Evolutionary conservation across 176 grass and related monocot genomes (phyloP), one percentile per base, ranked within the genome.

Genomic region (Saccharum spontaneum): DNA sequence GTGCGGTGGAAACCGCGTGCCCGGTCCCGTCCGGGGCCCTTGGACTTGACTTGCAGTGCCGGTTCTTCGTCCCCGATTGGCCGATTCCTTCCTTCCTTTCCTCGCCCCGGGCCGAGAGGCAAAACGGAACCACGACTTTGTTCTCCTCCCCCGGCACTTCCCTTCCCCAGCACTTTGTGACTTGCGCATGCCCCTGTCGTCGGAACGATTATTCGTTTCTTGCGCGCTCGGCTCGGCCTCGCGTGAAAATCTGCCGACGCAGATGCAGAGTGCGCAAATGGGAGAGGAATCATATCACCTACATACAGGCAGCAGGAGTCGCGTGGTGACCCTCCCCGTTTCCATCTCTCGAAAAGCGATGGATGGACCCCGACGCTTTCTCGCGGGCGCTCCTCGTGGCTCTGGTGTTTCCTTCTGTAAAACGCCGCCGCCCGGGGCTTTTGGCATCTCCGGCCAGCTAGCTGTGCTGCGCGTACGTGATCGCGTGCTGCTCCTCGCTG

Each of bases 131-230:
- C 14, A 15, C 15, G 44, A 9, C 52, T 60, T 38, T 38, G 16
- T 75, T 57, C 18, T 4, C 22, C 0, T 57, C 67, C 38, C 9
- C 39, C 10, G 5, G 4, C 2, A 18, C 4, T n/a, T n/a, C 16
- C 18, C 10, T 43, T 16, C 14, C 28, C 28, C 28, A 28, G 28
- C 28, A 28, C 28, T 28, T 28, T 28, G 28, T 28, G 28, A 28
- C 28, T 28, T 28, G 28, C 28, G 43, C 28, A 55, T 1, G 57
- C 57, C n/a, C 0, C 57, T 61, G 57, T 61, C 57, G 57, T 24
- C 57, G 2, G 10, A 20, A 61, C 22, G 3, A 60, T 10, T 4
- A 86, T 81, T 81, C 70, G 18, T 82, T 81, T 59, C 71, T 80
- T 82, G 86, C 85, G 77, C 10, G 9, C 5, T 0, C n/a, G 20